Base-by-base conservation (phyloP, 1,284 basidiomycete species). In the Filobasidium uniguttulatum region DNA sequence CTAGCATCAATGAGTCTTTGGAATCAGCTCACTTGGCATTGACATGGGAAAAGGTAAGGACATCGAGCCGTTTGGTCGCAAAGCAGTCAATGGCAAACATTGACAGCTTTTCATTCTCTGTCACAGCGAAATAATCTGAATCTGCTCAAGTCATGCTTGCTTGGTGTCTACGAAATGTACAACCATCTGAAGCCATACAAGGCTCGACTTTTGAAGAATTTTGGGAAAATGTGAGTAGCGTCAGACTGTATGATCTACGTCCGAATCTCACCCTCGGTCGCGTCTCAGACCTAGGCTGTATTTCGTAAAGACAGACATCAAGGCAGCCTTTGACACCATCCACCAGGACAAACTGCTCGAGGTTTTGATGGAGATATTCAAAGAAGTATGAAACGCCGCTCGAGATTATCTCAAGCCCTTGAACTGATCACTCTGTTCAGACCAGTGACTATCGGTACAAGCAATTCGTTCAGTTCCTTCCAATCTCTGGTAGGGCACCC, bases 241-340 rank as follows among this genome's bases (percentile, higher is more conserved):
- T 29, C 48, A 59, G n/a, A 55, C 55, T 31, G 31, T n/a, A 25
- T 19, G 25, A 9, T 7, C 23, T 37, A 31, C 3, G n/a, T 28
- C 12, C 26, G 12, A 17, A 29, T 26, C 22, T 19, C 36, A 20
- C 36, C n/a, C 26, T 31, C 47, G 22, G 1, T 3, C 22, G 19
- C 20, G 19, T 50, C 43, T 8, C 52, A 90, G 88, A 20, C 86
- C 87, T 0, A 80, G 79, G 56, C 67, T 94, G 3, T 97, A 90
- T 65, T 93, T 98, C 61, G 89, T 91, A 54, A 98, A 98, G 66
- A 80, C 94, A 26, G 94, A 99, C 62, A 87, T 98, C 14, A 82
- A 84, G 54, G 83, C 89, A 1, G 94, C 90, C 55, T 99, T 97
- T 71, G 94, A 99, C 67, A 89, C 85, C 0, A 97, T 98, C 56